phyloP scores from a whole-genome alignment of 2,329 filamentous ascomycete species.

The Cercospora sojina region DNA sequence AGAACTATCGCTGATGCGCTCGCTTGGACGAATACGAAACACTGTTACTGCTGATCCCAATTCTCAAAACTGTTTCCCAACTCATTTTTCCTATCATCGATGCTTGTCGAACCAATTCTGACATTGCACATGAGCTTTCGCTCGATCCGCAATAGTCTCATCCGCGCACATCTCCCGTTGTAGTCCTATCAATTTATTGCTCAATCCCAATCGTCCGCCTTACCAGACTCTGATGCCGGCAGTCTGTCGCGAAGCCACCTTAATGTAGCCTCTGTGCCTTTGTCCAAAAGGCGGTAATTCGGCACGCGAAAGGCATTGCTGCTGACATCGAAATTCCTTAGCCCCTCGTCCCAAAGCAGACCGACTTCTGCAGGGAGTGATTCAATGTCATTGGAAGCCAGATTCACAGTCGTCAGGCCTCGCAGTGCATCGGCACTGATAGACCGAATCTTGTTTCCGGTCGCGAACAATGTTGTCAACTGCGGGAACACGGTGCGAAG shows the following conservation, averaged over 20 bases:
- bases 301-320: conserved; percentile 89
- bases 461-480: conserved; percentile 68
- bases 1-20: not conserved
- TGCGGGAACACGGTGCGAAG: conserved; percentile 68
- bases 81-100: not conserved
- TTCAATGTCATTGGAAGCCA: conserved; percentile 82
- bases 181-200: not conserved
- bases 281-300: conserved; percentile 76
- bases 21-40: not conserved
- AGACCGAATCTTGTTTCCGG: conserved; percentile 75
- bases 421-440: conserved; percentile 66
- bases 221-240: conserved; percentile 15
- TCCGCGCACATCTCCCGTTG: no score
- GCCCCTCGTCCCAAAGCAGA: conserved; percentile 65
- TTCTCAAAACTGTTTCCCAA: not conserved
- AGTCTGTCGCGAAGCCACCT: conserved; percentile 68
- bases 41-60: not conserved
- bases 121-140: not conserved
- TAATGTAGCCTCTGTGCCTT: conserved; percentile 81
- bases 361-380: conserved; percentile 78
- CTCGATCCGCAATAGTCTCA: not conserved
- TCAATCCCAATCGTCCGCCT: not conserved
- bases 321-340: conserved; percentile 69
- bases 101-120: not conserved
- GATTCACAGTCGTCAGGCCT: conserved; percentile 73